Evolutionary conservation across 83 land plant genomes (phyloP).

Genomic region (Diphasiastrum complanatum): DNA sequence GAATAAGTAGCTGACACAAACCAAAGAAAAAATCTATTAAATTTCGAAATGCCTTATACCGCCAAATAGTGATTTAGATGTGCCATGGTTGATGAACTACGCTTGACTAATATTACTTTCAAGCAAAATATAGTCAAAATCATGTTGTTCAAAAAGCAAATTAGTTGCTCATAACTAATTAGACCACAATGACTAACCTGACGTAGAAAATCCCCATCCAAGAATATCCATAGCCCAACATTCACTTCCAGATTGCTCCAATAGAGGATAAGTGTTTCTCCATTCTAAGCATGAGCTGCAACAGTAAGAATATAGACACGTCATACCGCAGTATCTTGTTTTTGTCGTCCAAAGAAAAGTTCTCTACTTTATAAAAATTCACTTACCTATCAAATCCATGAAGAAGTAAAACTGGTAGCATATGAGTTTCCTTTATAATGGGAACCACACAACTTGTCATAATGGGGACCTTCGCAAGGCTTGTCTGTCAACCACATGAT

Average conservation of each 20-base stretch:
- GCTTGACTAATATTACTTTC: no score
- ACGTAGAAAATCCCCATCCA: slow-evolving; percentile 90
- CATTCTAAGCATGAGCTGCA: slow-evolving; percentile 91
- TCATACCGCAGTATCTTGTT: not conserved
- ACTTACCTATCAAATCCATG: slow-evolving; percentile 82
- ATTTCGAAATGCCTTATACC: no score
- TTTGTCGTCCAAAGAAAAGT: not conserved
- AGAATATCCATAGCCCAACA: slow-evolving; percentile 88
- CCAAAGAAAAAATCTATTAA: no score
- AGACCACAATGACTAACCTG: slow-evolving; percentile 60
- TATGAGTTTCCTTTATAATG: slow-evolving; percentile 12
- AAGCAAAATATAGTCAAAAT: no score
- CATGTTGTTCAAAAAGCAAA: no score
- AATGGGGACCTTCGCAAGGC: slow-evolving; percentile 37
- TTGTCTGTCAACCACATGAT: slow-evolving; percentile 34
- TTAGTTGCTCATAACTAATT: no score
- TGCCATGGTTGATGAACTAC: no score
- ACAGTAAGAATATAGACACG: slow-evolving; percentile 5
- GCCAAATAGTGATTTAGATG: no score
- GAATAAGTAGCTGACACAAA: no score
- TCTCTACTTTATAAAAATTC: not conserved
- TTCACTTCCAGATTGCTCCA: slow-evolving; percentile 72
- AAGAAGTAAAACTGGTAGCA: slow-evolving; percentile 64
- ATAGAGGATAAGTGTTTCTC: slow-evolving; percentile 64
- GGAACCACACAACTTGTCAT: slow-evolving; percentile 89